Conservation (phyloP, 2,329 filamentous ascomycete species). For the Beauveria scarabaeidicola region DNA sequence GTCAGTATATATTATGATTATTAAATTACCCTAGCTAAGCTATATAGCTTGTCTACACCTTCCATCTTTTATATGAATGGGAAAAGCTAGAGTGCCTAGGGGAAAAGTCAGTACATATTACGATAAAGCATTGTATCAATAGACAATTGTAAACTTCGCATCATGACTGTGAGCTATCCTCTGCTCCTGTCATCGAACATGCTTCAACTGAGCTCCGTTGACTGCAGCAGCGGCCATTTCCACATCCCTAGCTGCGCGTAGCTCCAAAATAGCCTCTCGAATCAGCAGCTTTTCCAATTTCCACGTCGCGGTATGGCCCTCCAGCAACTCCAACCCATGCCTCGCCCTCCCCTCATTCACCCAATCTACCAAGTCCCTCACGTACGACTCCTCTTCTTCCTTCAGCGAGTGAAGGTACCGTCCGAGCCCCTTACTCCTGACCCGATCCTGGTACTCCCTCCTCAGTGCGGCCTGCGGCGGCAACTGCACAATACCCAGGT, state of each 20-base stretch:
- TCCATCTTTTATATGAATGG: too few species aligned
- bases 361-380: neutral
- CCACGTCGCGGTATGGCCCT: neutral
- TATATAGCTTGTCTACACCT: too few species aligned
- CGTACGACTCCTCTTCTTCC: neutral
- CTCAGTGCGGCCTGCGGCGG: neutral
- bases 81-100: too few species aligned
- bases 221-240: neutral
- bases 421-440: neutral
- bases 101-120: too few species aligned
- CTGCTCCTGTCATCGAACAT: too few species aligned
- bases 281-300: neutral
- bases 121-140: too few species aligned
- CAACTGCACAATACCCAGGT: slow-evolving; percentile 31
- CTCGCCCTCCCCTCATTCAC: neutral
- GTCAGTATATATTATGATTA: too few species aligned
- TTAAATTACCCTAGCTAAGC: too few species aligned
- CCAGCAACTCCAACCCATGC: neutral
- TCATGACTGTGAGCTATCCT: too few species aligned
- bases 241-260: neutral
- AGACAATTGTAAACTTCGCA: too few species aligned
- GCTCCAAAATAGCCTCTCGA: neutral
- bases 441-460: neutral
- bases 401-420: neutral
- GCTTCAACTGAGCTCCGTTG: neutral